Evolutionary conservation across 2,329 filamentous ascomycete genomes (phyloP).

Genomic region (Ophiostoma sp.): DNA sequence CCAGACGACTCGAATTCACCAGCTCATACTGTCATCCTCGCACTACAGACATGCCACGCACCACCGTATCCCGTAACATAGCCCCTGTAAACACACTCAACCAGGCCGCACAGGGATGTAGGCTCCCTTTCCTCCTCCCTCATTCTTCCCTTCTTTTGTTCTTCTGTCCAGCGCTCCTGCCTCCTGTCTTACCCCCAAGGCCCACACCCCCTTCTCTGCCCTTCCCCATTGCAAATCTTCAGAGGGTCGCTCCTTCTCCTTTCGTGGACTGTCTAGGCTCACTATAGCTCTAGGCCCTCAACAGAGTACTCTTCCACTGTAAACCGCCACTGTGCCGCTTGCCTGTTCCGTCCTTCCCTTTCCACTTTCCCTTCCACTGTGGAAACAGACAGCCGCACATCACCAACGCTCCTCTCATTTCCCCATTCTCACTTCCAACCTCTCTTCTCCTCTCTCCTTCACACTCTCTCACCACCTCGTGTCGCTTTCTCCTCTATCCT

Average conservation of each 20-base stretch:
- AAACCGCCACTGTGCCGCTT: not conserved
- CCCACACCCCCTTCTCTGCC: slow-evolving; percentile 19
- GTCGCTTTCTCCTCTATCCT: slow-evolving; percentile 11
- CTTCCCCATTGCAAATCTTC: slow-evolving; percentile 23
- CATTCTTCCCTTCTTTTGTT: slow-evolving; percentile 6
- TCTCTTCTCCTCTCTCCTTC: not conserved
- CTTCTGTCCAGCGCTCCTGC: not conserved
- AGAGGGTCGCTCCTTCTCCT: slow-evolving; percentile 19
- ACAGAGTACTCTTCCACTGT: too few relatives aligned
- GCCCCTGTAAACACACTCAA: not conserved
- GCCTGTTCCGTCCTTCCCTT: slow-evolving; percentile 11
- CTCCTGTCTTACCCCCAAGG: not conserved
- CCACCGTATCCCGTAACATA: not conserved
- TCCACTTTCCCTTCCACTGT: not conserved
- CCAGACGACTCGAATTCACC: not conserved
- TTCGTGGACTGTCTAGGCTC: not conserved
- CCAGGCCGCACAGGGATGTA: slow-evolving; percentile 3
- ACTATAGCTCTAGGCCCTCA: not conserved
- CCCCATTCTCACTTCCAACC: slow-evolving; percentile 10
- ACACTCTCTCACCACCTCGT: not conserved
- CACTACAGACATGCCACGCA: not conserved
- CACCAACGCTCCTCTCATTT: slow-evolving; percentile 7
- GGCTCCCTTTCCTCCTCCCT: slow-evolving; percentile 9
- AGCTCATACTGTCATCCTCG: not conserved
- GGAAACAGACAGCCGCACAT: slow-evolving; percentile 1